phyloP scores from a whole-genome alignment of 345 rosid genomes.

The Hypericum perforatum region DNA sequence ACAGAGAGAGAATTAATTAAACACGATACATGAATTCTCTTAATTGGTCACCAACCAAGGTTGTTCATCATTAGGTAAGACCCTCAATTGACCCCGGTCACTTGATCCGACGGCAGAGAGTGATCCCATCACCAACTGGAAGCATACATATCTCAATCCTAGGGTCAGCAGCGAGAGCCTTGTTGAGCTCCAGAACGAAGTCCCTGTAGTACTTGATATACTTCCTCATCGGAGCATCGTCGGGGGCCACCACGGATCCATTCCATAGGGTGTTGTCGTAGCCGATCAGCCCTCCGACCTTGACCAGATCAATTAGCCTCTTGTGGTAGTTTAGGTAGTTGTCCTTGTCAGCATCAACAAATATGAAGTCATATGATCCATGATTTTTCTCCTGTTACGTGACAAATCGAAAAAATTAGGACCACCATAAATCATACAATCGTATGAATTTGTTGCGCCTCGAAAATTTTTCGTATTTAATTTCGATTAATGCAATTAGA shows the following conservation, averaged over 20 bases:
- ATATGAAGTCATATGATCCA: conserved; percentile 43
- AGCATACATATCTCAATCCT: conserved; percentile 43
- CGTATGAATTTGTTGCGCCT: too few relatives aligned
- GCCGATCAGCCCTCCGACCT: conserved; percentile 31
- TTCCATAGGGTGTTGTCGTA: conserved; percentile 43
- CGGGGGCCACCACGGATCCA: conserved; percentile 29
- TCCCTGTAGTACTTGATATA: conserved; percentile 14
- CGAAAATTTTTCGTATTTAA: too few relatives aligned
- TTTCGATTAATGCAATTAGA: too few relatives aligned
- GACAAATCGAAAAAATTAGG: neutral
- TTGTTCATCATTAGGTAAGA: too few relatives aligned
- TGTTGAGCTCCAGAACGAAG: conserved; percentile 31
- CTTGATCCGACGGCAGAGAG: conserved; percentile 35
- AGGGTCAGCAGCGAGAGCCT: conserved; percentile 37
- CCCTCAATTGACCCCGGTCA: conserved; percentile 13
- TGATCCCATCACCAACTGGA: conserved; percentile 61
- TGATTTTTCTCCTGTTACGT: conserved; percentile 20
- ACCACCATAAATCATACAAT: too few relatives aligned
- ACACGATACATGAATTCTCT: too few relatives aligned
- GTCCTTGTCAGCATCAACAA: conserved; percentile 40
- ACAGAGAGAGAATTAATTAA: too few relatives aligned
- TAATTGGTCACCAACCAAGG: too few relatives aligned
- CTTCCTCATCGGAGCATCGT: conserved; percentile 15
- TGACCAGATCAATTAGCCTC: conserved; percentile 30
- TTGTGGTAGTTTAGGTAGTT: conserved; percentile 37